A percentile compares a stretch with the other conserved stretches of the same genome.
These are phyloP conservation scores for Zygnema circumcarinatum DNA, from an alignment of 139 green algal genomes.

Conservation along the genomic window DNA sequence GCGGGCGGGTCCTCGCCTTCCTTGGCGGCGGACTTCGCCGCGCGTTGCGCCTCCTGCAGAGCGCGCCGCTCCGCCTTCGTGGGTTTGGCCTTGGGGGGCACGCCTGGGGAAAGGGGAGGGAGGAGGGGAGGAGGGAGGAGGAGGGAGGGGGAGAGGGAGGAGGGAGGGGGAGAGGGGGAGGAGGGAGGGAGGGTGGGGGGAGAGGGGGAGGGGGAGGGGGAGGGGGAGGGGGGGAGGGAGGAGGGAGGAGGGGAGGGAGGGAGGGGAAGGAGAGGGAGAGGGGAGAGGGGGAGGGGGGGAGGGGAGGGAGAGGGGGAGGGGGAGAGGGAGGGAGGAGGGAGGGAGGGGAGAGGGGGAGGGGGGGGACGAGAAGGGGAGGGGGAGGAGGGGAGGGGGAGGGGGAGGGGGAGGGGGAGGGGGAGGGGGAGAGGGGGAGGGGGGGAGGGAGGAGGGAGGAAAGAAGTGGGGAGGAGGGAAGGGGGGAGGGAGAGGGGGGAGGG, in stretches of 20 bases:
- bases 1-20: no score
- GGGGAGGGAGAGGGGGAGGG: background rate
- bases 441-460: background rate
- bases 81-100: slow-evolving; percentile 67
- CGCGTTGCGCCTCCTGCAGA: slow-evolving; percentile 68
- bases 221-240: no score
- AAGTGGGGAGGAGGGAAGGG: background rate
- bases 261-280: no score
- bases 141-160: background rate
- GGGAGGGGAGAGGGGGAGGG: background rate
- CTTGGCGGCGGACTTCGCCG: slow-evolving; percentile 80
- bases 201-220: no score
- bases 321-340: background rate
- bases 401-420: background rate
- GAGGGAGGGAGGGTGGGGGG: no score
- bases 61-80: slow-evolving; percentile 76
- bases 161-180: background rate
- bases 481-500: background rate
- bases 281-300: background rate
- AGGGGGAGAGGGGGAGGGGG: background rate
- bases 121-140: background rate
- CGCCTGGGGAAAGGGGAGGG: background rate
- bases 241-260: no score
- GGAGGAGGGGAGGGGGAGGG: background rate
- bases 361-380: background rate